Evolutionary conservation across 305 asterid genomes (phyloP).

Genomic region (Coffea humblotiana): DNA sequence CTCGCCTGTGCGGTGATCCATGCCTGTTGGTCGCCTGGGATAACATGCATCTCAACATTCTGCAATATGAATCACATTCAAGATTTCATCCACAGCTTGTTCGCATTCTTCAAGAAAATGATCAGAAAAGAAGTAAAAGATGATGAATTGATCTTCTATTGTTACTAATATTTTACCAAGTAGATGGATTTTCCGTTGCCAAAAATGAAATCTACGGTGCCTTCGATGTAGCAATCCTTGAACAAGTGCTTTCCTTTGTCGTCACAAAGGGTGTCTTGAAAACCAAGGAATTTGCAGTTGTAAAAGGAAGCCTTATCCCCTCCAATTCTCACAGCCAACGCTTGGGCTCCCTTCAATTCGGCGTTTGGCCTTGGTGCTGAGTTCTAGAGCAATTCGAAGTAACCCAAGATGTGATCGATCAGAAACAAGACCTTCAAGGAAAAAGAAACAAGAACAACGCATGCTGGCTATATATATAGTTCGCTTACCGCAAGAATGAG

Average conservation of each 20-base stretch:
- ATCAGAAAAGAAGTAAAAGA: not conserved
- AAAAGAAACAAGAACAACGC: not conserved
- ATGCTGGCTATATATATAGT: too few species aligned
- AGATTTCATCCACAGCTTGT: not conserved
- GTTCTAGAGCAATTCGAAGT: constrained; percentile 20
- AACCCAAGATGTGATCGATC: not conserved
- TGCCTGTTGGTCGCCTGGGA: constrained; percentile 54
- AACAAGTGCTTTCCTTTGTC: constrained; percentile 60
- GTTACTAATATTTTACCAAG: constrained; percentile 38
- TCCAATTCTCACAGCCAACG: constrained; percentile 56
- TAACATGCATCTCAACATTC: constrained; percentile 61
- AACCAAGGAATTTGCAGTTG: constrained; percentile 66
- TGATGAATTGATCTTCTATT: not conserved
- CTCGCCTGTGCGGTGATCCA: constrained; percentile 63
- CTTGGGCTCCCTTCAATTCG: constrained; percentile 40
- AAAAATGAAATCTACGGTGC: constrained; percentile 80
- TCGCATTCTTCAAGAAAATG: not conserved
- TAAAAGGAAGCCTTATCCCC: constrained; percentile 63
- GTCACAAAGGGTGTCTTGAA: constrained; percentile 81
- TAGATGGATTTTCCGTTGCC: constrained; percentile 70
- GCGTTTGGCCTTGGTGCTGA: constrained; percentile 72
- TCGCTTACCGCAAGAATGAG: constrained; percentile 49
- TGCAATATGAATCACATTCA: constrained; percentile 15
- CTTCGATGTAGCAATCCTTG: constrained; percentile 83
- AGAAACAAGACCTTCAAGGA: not conserved